Percentiles rank a stretch among this genome's conserved stretches.
These are phyloP conservation scores for Sphaerosporella brunnea DNA, from an alignment of 495 filamentous ascomycete genomes.

Conservation along the genomic window DNA sequence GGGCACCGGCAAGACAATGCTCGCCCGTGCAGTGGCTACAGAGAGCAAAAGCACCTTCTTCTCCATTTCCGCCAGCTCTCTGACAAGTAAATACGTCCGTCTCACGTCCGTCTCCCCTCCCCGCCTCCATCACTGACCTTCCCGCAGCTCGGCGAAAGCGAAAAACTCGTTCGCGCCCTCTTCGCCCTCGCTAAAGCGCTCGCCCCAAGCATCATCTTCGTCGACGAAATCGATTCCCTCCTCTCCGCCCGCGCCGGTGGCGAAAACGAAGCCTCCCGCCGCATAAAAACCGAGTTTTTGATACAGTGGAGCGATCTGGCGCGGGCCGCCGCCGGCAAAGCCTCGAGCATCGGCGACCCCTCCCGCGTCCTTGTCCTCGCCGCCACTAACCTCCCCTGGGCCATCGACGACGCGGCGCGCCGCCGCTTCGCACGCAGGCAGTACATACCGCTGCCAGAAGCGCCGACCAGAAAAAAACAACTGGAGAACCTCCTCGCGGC, in stretches of 20 bases:
- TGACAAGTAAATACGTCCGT: conserved; percentile 70
- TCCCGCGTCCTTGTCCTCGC: conserved; percentile 83
- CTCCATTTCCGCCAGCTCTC: conserved; percentile 79
- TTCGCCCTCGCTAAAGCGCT: conserved; percentile 80
- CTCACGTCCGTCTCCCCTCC: background rate
- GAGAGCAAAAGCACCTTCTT: conserved; percentile 95
- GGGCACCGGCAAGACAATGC: conserved; percentile 96
- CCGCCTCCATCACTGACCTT: conserved; percentile 1
- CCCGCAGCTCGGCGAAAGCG: conserved; percentile 60
- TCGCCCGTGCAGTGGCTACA: conserved; percentile 85
- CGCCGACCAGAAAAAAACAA: conserved; percentile 58
- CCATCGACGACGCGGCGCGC: conserved; percentile 89
- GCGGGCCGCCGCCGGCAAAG: conserved; percentile 70
- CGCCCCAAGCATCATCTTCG: conserved; percentile 93
- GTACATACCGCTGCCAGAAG: conserved; percentile 88
- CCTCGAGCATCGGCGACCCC: conserved; percentile 58
- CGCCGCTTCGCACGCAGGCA: conserved; percentile 82
- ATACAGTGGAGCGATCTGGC: conserved; percentile 95
- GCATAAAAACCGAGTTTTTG: conserved; percentile 95
- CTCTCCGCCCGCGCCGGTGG: conserved; percentile 59
- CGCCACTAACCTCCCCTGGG: conserved; percentile 94
- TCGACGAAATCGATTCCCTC: conserved; percentile 95
- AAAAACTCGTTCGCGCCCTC: conserved; percentile 86
- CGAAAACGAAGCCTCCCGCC: conserved; percentile 81
- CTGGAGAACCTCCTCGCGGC: conserved; percentile 59